These are phyloP conservation scores for Venturia aucupariae DNA, from an alignment of 2,329 filamentous ascomycete species.

Conservation along the genomic window DNA sequence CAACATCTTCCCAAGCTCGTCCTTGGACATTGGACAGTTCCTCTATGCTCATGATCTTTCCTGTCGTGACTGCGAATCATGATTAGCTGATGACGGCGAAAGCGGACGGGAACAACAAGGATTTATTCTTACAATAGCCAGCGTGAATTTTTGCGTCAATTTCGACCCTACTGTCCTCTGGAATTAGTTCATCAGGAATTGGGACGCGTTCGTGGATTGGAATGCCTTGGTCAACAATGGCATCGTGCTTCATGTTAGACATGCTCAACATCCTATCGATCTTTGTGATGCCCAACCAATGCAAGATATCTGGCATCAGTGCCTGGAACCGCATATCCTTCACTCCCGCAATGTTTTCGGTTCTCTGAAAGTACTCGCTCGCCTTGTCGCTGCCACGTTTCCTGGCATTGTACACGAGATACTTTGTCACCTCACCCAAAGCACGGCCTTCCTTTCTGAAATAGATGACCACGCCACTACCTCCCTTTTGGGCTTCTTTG, in stretches of 20 bases:
- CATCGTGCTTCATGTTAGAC: slow-evolving; percentile 95
- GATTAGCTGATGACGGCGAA: slow-evolving; percentile 11
- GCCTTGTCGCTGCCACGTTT: slow-evolving; percentile 34
- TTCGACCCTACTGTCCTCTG: slow-evolving; percentile 90
- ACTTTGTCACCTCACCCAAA: slow-evolving; percentile 89
- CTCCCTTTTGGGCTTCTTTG: slow-evolving; percentile 89
- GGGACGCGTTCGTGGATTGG: slow-evolving; percentile 85
- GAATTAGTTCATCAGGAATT: slow-evolving; percentile 88
- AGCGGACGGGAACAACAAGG: background rate
- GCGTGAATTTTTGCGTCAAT: slow-evolving; percentile 98
- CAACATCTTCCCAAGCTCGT: slow-evolving; percentile 75
- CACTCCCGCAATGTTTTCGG: slow-evolving; percentile 96
- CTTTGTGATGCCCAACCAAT: slow-evolving; percentile 97
- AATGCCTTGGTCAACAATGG: slow-evolving; percentile 76
- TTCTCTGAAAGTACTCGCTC: slow-evolving; percentile 90
- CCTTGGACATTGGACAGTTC: slow-evolving; percentile 81
- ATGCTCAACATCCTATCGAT: slow-evolving; percentile 98
- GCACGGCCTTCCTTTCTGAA: slow-evolving; percentile 96
- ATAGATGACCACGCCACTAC: slow-evolving; percentile 92
- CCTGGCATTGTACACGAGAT: slow-evolving; percentile 70
- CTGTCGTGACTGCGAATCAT: slow-evolving; percentile 56
- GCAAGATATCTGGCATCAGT: slow-evolving; percentile 93
- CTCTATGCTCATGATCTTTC: slow-evolving; percentile 78
- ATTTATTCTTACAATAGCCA: slow-evolving; percentile 55
- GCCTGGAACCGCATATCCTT: slow-evolving; percentile 97